phyloP scores from a whole-genome alignment of 495 filamentous ascomycete genomes.

The Lasiosphaeria hispida region DNA sequence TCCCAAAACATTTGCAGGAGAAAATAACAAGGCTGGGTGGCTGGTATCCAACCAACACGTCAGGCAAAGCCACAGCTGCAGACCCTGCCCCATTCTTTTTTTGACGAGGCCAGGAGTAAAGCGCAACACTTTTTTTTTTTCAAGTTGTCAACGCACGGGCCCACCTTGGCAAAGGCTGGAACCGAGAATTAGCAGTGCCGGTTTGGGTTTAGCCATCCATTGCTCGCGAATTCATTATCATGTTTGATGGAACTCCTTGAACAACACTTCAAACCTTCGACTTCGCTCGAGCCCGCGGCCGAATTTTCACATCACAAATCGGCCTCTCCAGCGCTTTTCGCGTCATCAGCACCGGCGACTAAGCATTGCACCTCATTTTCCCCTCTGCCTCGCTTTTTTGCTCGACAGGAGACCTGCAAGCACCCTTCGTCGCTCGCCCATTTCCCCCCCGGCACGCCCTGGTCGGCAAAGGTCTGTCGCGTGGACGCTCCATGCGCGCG shows the following conservation, averaged over 20 bases:
- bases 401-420: neutral
- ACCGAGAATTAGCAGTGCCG: constrained; percentile 16
- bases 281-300: constrained; percentile 17
- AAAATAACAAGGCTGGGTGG: too few species aligned
- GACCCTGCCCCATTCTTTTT: neutral
- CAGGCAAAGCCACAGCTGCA: neutral
- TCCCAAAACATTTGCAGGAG: too few species aligned
- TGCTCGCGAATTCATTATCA: constrained; percentile 27
- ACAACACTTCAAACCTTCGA: constrained; percentile 28
- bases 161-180: constrained; percentile 18
- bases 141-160: constrained; percentile 14
- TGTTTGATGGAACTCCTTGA: constrained; percentile 22
- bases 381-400: constrained; percentile 1
- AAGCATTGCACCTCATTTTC: neutral
- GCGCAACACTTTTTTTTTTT: constrained; percentile 6
- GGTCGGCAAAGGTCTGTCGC: constrained; percentile 27
- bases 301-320: constrained; percentile 14
- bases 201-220: constrained; percentile 29
- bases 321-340: constrained; percentile 1
- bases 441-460: constrained; percentile 11
- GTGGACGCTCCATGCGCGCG: constrained; percentile 30
- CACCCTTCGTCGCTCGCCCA: constrained; percentile 2
- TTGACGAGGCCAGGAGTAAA: neutral
- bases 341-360: constrained; percentile 7
- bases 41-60: too few species aligned